A percentile compares a stretch with the other conserved stretches of the same genome.
These are phyloP conservation scores for Thelonectria discophora DNA, from an alignment of 2,329 filamentous ascomycete species.

Conservation along the genomic window DNA sequence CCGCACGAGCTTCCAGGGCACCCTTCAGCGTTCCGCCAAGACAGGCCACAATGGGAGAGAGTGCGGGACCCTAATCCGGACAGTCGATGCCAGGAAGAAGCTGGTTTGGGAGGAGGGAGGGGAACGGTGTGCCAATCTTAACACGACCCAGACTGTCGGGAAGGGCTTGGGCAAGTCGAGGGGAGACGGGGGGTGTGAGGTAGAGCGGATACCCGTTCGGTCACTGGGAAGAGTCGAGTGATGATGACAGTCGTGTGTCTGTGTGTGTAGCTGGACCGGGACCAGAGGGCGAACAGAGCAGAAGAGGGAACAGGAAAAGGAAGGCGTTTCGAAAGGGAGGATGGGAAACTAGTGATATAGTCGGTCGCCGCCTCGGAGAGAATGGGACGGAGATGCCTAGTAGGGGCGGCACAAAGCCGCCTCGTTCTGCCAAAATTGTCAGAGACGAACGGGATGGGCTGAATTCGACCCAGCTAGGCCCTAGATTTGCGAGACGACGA, in stretches of 20 bases:
- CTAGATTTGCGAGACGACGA: slow-evolving; percentile 41
- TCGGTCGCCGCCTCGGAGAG: slow-evolving; percentile 3
- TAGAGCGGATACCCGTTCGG: slow-evolving; percentile 23
- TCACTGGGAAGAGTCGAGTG: slow-evolving; percentile 30
- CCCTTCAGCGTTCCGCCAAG: slow-evolving; percentile 37
- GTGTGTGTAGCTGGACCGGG: slow-evolving; percentile 17
- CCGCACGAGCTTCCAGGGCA: slow-evolving; percentile 40
- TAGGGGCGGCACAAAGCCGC: slow-evolving; percentile 18
- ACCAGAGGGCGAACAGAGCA: slow-evolving; percentile 26
- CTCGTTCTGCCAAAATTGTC: slow-evolving; percentile 30
- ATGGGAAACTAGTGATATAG: slow-evolving; percentile 31
- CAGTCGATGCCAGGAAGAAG: slow-evolving; percentile 41
- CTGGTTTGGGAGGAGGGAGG: slow-evolving; percentile 35
- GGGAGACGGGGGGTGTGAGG: slow-evolving; percentile 27
- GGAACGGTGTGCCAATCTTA: slow-evolving; percentile 43
- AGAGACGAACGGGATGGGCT: slow-evolving; percentile 28
- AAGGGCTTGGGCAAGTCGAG: slow-evolving; percentile 35
- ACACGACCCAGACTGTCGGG: slow-evolving; percentile 44
- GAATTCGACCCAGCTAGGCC: slow-evolving; percentile 19
- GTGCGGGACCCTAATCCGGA: slow-evolving; percentile 40
- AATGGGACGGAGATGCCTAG: slow-evolving; percentile 22
- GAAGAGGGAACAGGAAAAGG: slow-evolving; percentile 24
- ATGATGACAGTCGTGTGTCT: background rate
- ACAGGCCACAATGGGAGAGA: slow-evolving; percentile 41
- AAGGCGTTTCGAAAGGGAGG: slow-evolving; percentile 20